These are phyloP conservation scores for Penicillium olsonii DNA, from an alignment of 2,329 filamentous ascomycete species.

Conservation along the genomic window DNA sequence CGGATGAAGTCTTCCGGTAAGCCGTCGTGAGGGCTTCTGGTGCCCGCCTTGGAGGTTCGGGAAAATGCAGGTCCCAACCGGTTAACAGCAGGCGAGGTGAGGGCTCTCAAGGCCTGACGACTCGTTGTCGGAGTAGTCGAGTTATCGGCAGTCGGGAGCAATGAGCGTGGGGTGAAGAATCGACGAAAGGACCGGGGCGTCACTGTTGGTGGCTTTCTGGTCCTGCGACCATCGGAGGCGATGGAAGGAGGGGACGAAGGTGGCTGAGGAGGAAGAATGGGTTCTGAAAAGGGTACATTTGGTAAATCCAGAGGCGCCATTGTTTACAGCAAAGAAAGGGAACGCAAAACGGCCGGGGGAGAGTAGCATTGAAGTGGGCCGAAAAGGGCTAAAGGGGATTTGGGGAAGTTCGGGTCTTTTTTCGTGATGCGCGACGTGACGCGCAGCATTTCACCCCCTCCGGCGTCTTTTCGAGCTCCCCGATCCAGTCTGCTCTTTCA, in stretches of 20 bases:
- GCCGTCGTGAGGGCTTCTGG: slow-evolving; percentile 27
- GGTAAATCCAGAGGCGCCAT: slow-evolving; percentile 38
- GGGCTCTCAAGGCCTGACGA: slow-evolving; percentile 47
- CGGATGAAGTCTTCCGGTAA: slow-evolving; percentile 31
- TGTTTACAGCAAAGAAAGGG: slow-evolving; percentile 25
- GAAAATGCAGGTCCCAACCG: slow-evolving; percentile 45
- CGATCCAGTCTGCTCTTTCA: too few relatives aligned
- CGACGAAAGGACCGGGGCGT: slow-evolving; percentile 27
- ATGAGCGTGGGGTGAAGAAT: slow-evolving; percentile 53
- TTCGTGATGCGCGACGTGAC: slow-evolving; percentile 30
- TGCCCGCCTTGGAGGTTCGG: slow-evolving; percentile 35
- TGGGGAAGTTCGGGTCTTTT: slow-evolving; percentile 19
- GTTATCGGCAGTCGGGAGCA: slow-evolving; percentile 38
- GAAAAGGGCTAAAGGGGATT: slow-evolving; percentile 23
- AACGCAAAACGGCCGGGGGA: slow-evolving; percentile 17
- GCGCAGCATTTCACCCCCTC: slow-evolving; percentile 16
- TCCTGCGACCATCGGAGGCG: neutral
- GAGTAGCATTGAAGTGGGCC: slow-evolving; percentile 14
- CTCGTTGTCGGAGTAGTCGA: slow-evolving; percentile 40
- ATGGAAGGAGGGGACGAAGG: slow-evolving; percentile 10
- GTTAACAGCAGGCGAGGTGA: slow-evolving; percentile 47
- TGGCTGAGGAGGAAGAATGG: slow-evolving; percentile 34
- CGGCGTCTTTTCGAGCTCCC: neutral
- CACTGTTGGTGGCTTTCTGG: neutral
- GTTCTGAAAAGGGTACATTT: slow-evolving; percentile 38